Conservation (phyloP, 257 asterid genomes). For the Striga asiatica region DNA sequence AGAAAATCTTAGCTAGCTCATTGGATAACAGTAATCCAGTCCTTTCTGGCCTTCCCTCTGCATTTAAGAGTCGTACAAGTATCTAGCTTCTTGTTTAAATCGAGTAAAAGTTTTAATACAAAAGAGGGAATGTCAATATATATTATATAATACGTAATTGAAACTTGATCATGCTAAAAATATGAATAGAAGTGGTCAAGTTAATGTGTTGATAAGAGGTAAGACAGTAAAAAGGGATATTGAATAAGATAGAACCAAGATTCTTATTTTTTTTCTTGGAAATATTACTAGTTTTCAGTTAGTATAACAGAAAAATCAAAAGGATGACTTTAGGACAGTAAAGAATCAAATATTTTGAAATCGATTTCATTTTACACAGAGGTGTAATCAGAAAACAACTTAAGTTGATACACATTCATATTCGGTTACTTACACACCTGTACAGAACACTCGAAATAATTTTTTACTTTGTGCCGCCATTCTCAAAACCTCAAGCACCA, state of each 20-base stretch:
- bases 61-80: conserved; percentile 16
- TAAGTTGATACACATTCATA: background rate
- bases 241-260: no score
- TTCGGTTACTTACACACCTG: conserved; percentile 31
- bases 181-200: no score
- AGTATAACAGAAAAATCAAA: conserved; percentile 94
- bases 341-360: conserved; percentile 2
- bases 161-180: no score
- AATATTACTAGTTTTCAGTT: no score
- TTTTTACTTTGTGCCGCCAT: conserved; percentile 69
- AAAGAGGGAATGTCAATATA: no score
- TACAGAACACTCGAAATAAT: conserved; percentile 70
- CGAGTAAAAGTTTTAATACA: no score
- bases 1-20: conserved; percentile 87
- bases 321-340: background rate
- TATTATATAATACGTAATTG: no score
- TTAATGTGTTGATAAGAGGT: no score
- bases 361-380: background rate
- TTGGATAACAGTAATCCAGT: conserved; percentile 68
- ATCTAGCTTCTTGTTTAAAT: background rate
- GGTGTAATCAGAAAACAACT: background rate
- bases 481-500: conserved; percentile 68
- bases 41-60: conserved; percentile 97
- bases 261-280: no score
- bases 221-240: no score